These are phyloP conservation scores for Leccinum broughii DNA, from an alignment of 768 basidiomycete genomes.

Conservation along the genomic window DNA sequence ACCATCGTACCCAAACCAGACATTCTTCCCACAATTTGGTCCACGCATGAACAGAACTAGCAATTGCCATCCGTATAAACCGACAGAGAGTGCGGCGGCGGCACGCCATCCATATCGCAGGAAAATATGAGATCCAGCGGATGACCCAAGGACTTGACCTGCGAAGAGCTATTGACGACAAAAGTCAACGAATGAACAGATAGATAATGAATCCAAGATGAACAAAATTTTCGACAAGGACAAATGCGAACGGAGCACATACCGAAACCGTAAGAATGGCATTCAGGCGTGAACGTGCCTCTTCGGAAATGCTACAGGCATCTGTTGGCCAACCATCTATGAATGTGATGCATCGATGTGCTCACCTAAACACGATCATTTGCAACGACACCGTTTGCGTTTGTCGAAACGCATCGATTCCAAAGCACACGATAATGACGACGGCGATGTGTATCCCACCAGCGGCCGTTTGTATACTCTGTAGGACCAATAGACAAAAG, in stretches of 20 bases:
- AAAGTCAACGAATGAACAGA: neutral
- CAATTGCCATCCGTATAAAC: conserved; percentile 35
- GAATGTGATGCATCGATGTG: neutral
- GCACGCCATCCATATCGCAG: conserved; percentile 41
- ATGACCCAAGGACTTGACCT: conserved; percentile 47
- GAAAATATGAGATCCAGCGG: conserved; percentile 42
- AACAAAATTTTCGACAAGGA: neutral
- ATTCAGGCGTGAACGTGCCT: conserved; percentile 32
- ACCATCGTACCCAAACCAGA: conserved; percentile 68
- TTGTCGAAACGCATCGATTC: conserved; percentile 44
- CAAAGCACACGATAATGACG: conserved; percentile 41
- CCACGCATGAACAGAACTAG: conserved; percentile 39
- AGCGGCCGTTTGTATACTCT: conserved; percentile 36
- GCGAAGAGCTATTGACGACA: conserved; percentile 24
- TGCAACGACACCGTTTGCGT: conserved; percentile 39
- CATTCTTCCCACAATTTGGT: conserved; percentile 34
- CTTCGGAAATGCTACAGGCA: conserved; percentile 27
- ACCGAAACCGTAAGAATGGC: conserved; percentile 31
- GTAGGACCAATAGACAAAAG: conserved; percentile 28
- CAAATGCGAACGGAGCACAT: neutral
- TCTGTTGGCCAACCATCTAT: neutral
- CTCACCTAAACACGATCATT: conserved; percentile 30
- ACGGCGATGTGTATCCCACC: conserved; percentile 41
- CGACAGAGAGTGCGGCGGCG: conserved; percentile 35
- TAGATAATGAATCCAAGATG: neutral